A percentile compares a stretch with the other conserved stretches of the same genome.
Evolutionary conservation across 2,329 filamentous ascomycete genomes (phyloP).

Genomic region (Geosmithia flava): DNA sequence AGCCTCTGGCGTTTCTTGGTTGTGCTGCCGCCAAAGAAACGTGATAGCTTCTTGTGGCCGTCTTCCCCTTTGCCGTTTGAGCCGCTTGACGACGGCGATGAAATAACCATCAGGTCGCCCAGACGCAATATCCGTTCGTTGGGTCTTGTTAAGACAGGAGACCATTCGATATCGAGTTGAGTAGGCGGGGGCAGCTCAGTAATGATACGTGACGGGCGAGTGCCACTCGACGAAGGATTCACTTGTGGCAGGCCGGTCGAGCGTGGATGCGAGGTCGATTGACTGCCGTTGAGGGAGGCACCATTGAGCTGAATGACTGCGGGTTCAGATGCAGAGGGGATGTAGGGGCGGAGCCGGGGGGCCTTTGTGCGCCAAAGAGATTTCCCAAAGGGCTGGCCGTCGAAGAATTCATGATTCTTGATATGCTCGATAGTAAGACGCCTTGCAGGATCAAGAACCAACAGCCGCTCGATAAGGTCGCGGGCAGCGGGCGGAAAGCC

Average conservation of each 20-base stretch:
- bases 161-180: constrained; percentile 97
- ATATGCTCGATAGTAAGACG: constrained; percentile 90
- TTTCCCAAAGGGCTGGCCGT: constrained; percentile 74
- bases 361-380: constrained; percentile 82
- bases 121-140: constrained; percentile 94
- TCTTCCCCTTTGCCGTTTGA: constrained; percentile 61
- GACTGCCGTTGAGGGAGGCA: constrained; percentile 15
- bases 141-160: constrained; percentile 76
- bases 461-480: constrained; percentile 78
- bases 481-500: constrained; percentile 79
- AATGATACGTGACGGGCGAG: constrained; percentile 67
- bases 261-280: constrained; percentile 15
- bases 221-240: constrained; percentile 27
- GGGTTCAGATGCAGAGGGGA: constrained; percentile 63
- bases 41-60: constrained; percentile 75
- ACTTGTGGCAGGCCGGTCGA: constrained; percentile 21
- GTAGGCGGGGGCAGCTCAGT: constrained; percentile 94
- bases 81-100: constrained; percentile 64
- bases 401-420: constrained; percentile 92
- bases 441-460: constrained; percentile 77
- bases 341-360: constrained; percentile 73
- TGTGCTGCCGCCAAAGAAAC: constrained; percentile 84
- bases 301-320: constrained; percentile 63
- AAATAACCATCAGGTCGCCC: constrained; percentile 77
- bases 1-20: constrained; percentile 87